Evolutionary conservation across 129 eudicot species (phyloP), one percentile per base, ranked within the genome.

Genomic region (Chrysanthemum makinoi): DNA sequence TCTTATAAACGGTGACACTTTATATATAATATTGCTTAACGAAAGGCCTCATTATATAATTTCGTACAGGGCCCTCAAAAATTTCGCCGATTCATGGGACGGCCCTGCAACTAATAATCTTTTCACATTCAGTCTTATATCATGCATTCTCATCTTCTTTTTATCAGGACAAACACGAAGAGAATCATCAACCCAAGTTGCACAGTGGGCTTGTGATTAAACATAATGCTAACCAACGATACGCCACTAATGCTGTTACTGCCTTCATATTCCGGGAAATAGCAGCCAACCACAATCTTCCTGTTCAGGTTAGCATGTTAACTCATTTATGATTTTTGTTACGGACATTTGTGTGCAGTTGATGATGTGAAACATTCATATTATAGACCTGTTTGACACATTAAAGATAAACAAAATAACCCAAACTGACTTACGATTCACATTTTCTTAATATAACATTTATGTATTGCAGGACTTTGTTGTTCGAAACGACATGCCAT

Each of bases 131-230:
- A 46, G 19, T 22, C 16, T 51, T 18, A 65, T 61, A 49, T 65
- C 16, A 46, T 74, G 15, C 51, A n/a, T 30, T 17, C 22, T 72
- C 13, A 6, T 44, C 66, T 57, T 17, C 2, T 28, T 51, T 20
- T 75, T 33, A n/a, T 69, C 83, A 94, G 99, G 99, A 94, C 75
- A 94, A 86, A 72, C 99, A 94, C 61, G 99, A 94, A 86, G 99
- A 94, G 55, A 87, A 94, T 77, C 99, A 94, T 81, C 99, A 87
- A 79, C 97, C 99, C 10, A 94, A 94, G 77, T 49, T 94, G 84
- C 99, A 94, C 51, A 82, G 96, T 15, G 99, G 99, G 65, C 95
- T 94, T 53, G 97, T 87, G 70, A 94, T 94, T n/a, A 94, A 94
- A 49, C 87, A 87, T 81, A 94, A 94, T 55, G 99, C 99, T 53